Evolutionary conservation across 1,284 basidiomycete species (phyloP).

Genomic region (Ustilago sp.): DNA sequence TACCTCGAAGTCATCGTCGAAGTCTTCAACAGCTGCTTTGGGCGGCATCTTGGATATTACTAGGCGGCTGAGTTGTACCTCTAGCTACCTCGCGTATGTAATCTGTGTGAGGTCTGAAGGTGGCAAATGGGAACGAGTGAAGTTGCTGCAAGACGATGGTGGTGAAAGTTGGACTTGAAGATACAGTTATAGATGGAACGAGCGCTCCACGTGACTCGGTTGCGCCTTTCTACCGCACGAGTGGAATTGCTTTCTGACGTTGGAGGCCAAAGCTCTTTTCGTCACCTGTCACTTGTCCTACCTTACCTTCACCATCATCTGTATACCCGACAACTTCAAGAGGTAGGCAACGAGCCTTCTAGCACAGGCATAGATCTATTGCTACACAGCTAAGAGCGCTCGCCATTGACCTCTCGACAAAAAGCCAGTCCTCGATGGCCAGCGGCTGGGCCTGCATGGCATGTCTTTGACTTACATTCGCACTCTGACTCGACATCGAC

Average conservation of each 20-base stretch:
- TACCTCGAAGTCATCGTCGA: constrained; percentile 69
- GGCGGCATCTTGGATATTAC: constrained; percentile 39
- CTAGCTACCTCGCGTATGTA: background rate
- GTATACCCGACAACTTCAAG: background rate
- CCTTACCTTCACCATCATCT: background rate
- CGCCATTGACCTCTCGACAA: background rate
- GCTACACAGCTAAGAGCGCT: background rate
- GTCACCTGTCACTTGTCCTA: background rate
- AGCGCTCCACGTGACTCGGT: constrained; percentile 29
- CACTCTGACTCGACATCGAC: constrained; percentile 23
- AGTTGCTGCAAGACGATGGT: background rate
- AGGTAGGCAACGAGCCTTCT: background rate
- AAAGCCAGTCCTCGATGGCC: constrained; percentile 12
- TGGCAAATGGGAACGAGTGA: background rate
- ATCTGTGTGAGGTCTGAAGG: background rate
- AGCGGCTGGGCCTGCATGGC: constrained; percentile 19
- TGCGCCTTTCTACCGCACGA: constrained; percentile 25
- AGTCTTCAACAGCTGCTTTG: constrained; percentile 64
- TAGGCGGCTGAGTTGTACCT: background rate
- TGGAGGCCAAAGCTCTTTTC: constrained; percentile 22
- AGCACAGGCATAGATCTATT: background rate
- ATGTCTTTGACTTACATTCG: constrained; percentile 39
- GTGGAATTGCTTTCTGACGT: constrained; percentile 29
- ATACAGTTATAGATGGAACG: constrained; percentile 24
- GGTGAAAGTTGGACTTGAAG: constrained; percentile 18